These are phyloP conservation scores for Wickerhamiella infanticola DNA, from an alignment of 1,139 yeast species.

Conservation along the genomic window DNA sequence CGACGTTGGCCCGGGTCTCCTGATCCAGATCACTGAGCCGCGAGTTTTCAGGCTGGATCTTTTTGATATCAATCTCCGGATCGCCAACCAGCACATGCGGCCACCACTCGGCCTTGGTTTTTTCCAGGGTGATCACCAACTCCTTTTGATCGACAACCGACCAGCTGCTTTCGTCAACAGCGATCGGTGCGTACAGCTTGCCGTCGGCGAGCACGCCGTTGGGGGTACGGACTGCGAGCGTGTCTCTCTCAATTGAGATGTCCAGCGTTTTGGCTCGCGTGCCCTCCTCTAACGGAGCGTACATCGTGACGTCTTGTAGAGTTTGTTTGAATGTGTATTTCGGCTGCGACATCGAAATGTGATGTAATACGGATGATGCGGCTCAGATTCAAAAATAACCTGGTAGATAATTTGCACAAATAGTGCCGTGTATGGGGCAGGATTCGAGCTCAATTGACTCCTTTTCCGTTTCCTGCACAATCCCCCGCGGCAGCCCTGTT, in stretches of 20 bases:
- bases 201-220: slow-evolving; percentile 21
- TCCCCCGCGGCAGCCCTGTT: too few relatives aligned
- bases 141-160: slow-evolving; percentile 27
- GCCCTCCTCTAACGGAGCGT: slow-evolving; percentile 21
- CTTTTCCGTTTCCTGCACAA: too few relatives aligned
- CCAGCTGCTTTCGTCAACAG: slow-evolving; percentile 30
- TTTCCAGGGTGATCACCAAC: slow-evolving; percentile 26
- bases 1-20: slow-evolving; percentile 32
- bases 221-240: neutral
- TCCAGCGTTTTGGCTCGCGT: slow-evolving; percentile 25
- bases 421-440: too few relatives aligned
- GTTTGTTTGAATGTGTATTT: slow-evolving; percentile 22
- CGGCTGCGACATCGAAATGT: neutral
- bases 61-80: slow-evolving; percentile 29
- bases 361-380: too few relatives aligned
- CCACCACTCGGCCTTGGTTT: slow-evolving; percentile 30
- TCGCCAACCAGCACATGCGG: slow-evolving; percentile 30
- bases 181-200: slow-evolving; percentile 23
- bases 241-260: slow-evolving; percentile 16
- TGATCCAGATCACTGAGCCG: slow-evolving; percentile 29
- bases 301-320: slow-evolving; percentile 28
- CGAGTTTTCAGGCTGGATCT: slow-evolving; percentile 29
- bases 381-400: too few relatives aligned
- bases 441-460: too few relatives aligned
- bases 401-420: too few relatives aligned